Percentiles rank a stretch among this genome's conserved stretches.
Evolutionary conservation across 2,329 filamentous ascomycete genomes (phyloP).

Genomic region (Aspergillus luchuensis): DNA sequence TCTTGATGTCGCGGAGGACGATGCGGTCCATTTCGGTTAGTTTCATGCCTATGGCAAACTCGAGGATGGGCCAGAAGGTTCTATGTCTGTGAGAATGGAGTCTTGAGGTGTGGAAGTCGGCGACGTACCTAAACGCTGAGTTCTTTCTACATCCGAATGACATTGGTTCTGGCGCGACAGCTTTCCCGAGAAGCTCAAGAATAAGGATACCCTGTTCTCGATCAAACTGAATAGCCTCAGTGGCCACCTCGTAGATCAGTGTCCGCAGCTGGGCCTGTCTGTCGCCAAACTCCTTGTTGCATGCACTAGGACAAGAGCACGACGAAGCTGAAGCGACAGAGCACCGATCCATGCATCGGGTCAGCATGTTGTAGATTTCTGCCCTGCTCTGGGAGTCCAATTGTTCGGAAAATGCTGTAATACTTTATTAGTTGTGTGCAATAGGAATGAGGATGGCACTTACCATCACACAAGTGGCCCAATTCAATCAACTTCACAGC

Average conservation of each 20-base stretch:
- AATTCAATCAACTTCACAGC: neutral
- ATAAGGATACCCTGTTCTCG: slow-evolving; percentile 3
- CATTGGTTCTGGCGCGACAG: neutral
- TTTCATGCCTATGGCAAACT: neutral
- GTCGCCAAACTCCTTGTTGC: neutral
- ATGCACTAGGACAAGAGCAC: neutral
- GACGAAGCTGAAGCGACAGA: neutral
- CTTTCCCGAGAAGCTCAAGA: neutral
- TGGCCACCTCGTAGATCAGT: neutral
- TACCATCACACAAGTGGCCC: slow-evolving; percentile 2
- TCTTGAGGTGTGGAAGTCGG: neutral
- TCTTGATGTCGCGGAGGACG: neutral
- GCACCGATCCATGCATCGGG: neutral
- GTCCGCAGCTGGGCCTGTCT: neutral
- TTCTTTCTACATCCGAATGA: neutral
- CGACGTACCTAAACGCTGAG: neutral
- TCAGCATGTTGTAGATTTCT: neutral
- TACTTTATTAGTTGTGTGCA: neutral
- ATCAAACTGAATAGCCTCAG: neutral
- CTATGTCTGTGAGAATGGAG: neutral
- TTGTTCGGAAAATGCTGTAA: neutral
- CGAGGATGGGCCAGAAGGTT: slow-evolving; percentile 2
- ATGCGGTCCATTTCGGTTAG: neutral
- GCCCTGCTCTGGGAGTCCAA: neutral
- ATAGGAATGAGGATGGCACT: neutral